phyloP scores from a whole-genome alignment of 768 basidiomycete species.

The Asterophora parasitica region DNA sequence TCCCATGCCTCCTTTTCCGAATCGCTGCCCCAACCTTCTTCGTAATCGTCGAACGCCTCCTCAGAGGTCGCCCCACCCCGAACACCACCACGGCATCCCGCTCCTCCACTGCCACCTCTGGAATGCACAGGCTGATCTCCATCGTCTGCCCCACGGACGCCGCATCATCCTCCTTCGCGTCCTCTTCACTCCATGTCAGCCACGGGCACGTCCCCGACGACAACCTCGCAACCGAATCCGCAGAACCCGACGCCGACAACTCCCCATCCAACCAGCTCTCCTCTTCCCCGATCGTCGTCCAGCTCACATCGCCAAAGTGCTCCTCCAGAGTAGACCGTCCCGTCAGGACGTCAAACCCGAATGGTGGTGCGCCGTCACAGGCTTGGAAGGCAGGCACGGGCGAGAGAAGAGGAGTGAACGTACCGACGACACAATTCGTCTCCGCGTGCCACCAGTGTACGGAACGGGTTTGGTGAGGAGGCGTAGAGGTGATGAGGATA shows the following conservation, averaged over 20 bases:
- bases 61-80: constrained; percentile 1
- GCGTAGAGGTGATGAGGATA: background rate
- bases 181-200: background rate
- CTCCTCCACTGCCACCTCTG: background rate
- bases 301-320: constrained; percentile 5
- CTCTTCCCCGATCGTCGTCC: constrained; percentile 2
- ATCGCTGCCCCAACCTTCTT: constrained; percentile 6
- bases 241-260: too few species aligned
- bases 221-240: background rate
- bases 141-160: background rate
- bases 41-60: constrained; percentile 5
- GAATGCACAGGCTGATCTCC: background rate
- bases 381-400: background rate
- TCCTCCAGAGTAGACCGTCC: constrained; percentile 9
- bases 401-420: background rate
- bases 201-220: background rate
- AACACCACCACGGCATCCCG: background rate
- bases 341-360: constrained; percentile 3
- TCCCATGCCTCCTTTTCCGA: background rate
- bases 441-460: constrained; percentile 7
- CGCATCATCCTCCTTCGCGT: background rate
- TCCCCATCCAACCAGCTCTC: background rate
- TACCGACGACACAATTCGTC: background rate
- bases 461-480: background rate
- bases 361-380: background rate